These are phyloP conservation scores for Zygosaccharomyces gambellarensis DNA, from an alignment of 805 yeast genomes.

Conservation along the genomic window DNA sequence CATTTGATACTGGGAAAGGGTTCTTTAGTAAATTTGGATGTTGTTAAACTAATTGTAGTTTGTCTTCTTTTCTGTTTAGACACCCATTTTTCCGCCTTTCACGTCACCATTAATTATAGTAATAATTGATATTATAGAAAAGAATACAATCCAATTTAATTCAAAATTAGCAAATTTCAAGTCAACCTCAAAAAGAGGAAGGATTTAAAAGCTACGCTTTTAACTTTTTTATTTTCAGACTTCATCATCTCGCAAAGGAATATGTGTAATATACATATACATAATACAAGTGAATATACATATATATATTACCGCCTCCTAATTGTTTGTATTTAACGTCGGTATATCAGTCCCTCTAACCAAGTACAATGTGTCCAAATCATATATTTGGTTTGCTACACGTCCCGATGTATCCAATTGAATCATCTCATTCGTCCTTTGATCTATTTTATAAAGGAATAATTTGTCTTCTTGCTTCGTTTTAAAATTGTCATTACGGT, in stretches of 20 bases:
- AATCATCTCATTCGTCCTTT: conserved; percentile 4
- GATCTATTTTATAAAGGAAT: conserved; percentile 21
- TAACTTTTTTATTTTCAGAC: neutral
- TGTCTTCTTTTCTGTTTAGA: neutral
- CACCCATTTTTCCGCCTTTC: neutral
- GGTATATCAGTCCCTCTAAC: conserved; percentile 24
- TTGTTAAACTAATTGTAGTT: conserved; percentile 19
- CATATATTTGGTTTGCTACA: conserved; percentile 18
- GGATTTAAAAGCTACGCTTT: neutral
- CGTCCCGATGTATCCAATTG: conserved; percentile 17
- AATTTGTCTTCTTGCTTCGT: conserved; percentile 22
- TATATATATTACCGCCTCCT: neutral
- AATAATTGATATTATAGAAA: conserved; percentile 1
- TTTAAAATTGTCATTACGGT: conserved; percentile 17
- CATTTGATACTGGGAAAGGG: conserved; percentile 28
- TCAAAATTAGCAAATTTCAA: too few relatives aligned
- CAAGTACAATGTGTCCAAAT: conserved; percentile 26
- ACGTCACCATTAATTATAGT: neutral
- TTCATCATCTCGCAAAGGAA: neutral
- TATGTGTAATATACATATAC: conserved; percentile 5
- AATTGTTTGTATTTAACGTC: too few relatives aligned
- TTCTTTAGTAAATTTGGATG: conserved; percentile 35
- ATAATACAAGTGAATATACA: neutral
- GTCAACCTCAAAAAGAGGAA: neutral
- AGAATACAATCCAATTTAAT: neutral